Conservation (phyloP, 768 basidiomycete genomes). For the Daedaleopsis sinensis region DNA sequence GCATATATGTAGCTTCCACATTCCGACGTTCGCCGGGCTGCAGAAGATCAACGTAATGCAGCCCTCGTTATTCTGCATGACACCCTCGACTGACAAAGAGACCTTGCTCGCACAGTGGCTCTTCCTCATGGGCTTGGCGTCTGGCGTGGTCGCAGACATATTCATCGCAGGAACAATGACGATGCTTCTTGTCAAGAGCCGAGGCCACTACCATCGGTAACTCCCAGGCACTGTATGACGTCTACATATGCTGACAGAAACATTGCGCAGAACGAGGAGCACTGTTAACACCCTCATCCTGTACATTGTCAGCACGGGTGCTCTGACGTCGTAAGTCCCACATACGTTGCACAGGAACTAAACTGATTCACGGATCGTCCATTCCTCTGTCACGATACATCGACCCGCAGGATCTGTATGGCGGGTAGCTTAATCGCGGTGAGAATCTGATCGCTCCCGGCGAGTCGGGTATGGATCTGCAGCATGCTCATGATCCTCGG, state of each 20-base stretch:
- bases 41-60: too few species aligned
- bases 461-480: too few species aligned
- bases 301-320: not conserved
- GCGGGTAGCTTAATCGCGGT: not conserved
- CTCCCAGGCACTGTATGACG: not conserved
- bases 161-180: not conserved
- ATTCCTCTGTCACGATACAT: too few species aligned
- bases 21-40: too few species aligned
- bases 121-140: not conserved
- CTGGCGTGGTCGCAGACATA: not conserved
- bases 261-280: not conserved
- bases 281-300: not conserved
- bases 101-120: not conserved
- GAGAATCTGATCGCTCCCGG: not conserved
- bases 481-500: not conserved
- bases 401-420: not conserved
- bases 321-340: not conserved
- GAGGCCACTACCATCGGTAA: not conserved
- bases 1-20: too few species aligned
- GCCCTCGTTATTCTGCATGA: too few species aligned
- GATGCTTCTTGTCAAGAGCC: not conserved
- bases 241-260: not conserved
- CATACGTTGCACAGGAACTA: not conserved
- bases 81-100: not conserved
- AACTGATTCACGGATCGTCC: too few species aligned